Evolutionary conservation across 1,139 yeast genomes (phyloP).

Genomic region (Suhomyces choctaworum): DNA sequence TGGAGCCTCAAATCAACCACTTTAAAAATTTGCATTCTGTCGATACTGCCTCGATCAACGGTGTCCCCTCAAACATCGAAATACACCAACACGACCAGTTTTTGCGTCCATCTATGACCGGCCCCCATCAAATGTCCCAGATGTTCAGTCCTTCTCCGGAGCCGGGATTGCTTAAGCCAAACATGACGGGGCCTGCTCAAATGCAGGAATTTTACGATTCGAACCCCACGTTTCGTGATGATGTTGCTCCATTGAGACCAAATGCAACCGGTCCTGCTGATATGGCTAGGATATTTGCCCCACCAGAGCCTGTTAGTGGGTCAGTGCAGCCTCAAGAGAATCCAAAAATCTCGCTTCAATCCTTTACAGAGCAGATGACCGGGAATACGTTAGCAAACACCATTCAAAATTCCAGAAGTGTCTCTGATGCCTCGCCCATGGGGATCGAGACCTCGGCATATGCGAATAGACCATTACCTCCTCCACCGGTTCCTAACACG

Average conservation of each 20-base stretch:
- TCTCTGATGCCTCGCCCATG: slow-evolving; percentile 23
- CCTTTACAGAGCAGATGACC: slow-evolving; percentile 49
- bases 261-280: slow-evolving; percentile 42
- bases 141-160: slow-evolving; percentile 27
- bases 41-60: slow-evolving; percentile 63
- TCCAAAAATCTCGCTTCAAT: slow-evolving; percentile 39
- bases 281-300: slow-evolving; percentile 37
- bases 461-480: slow-evolving; percentile 30
- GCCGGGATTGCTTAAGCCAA: slow-evolving; percentile 24
- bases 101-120: slow-evolving; percentile 54
- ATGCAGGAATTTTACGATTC: slow-evolving; percentile 20
- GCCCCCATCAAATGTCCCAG: slow-evolving; percentile 50
- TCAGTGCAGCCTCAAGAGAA: slow-evolving; percentile 10
- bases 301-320: slow-evolving; percentile 12
- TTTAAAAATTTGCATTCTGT: slow-evolving; percentile 62
- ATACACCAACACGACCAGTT: slow-evolving; percentile 23
- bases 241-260: slow-evolving; percentile 28
- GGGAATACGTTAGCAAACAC: slow-evolving; percentile 45
- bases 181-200: slow-evolving; percentile 32
- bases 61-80: slow-evolving; percentile 54
- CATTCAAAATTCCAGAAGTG: slow-evolving; percentile 30
- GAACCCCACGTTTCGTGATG: slow-evolving; percentile 8
- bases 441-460: slow-evolving; percentile 2
- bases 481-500: slow-evolving; percentile 41
- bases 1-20: slow-evolving; percentile 66